Evolutionary conservation across 1,284 basidiomycete species (phyloP), one percentile per base, ranked within the genome.

Genomic region (Gymnopus androsaceus): DNA sequence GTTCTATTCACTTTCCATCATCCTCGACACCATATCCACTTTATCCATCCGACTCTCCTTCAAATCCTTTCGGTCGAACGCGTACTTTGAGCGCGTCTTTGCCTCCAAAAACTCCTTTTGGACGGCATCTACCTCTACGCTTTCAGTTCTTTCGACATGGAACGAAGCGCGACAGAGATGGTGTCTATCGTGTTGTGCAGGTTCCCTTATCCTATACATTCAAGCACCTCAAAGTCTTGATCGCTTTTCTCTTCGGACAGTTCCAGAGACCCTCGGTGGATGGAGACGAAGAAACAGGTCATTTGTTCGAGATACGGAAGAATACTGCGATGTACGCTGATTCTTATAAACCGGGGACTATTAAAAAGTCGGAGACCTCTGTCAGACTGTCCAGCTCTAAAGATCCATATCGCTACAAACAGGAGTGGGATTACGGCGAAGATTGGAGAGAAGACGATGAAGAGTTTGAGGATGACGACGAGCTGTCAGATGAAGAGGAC

Each of bases 151-250:
- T 84, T 33, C 73, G 75, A 21, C 59, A 63, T 19, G 70, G 67
- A 21, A 52, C 41, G 7, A 66, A 14, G 57, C 61, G 53, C 15
- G 64, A 62, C 4, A 60, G 48, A 56, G 79, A 84, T 5, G 81
- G 80, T 11, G 76, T 86, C 1, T 81, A 81, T 61, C 80, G 87
- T 49, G 72, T 87, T 55, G 82, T 83, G 4, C 86, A 88, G 59
- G 84, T 89, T 4, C 88, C 88, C 0, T 72, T 82, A 27, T 85
- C 78, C 64, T 90, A 88, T 64, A 86, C 83, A 0, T 84, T 91
- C 62, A 74, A 79, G 2, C 86, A 87, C 61, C 73, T 91, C 2
- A 79, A 81, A 47, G 78, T 76, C 50, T 76, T 90, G 53, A 75
- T 88, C 33, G 71, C 79, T 8, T 90, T 83, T 65, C 68, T 88